Percentiles rank a stretch among this genome's conserved stretches.
These are phyloP conservation scores for Skeletonema marinoi DNA, from an alignment of 108 stramenopile genomes.

Conservation along the genomic window DNA sequence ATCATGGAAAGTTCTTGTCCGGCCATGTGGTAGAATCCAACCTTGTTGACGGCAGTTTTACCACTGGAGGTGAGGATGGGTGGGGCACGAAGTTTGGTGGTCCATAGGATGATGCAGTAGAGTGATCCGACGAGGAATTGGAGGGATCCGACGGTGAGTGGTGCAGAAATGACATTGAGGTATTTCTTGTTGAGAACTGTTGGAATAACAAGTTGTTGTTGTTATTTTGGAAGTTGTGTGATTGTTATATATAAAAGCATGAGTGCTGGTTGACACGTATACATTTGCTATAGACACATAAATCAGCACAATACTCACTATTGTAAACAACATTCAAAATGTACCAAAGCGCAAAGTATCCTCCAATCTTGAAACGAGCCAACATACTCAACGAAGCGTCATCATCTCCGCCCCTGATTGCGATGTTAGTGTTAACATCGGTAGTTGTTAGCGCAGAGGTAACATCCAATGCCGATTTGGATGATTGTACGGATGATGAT, in stretches of 20 bases:
- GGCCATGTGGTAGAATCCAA: constrained; percentile 85
- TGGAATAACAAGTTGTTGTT: too few relatives aligned
- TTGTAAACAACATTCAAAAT: constrained; percentile 97
- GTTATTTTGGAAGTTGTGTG: not conserved
- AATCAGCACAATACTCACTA: constrained; percentile 61
- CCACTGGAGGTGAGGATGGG: constrained; percentile 64
- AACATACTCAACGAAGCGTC: not conserved
- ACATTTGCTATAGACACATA: not conserved
- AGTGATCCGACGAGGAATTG: constrained; percentile 90
- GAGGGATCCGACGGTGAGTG: constrained; percentile 84
- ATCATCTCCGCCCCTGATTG: constrained; percentile 11
- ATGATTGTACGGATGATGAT: not conserved
- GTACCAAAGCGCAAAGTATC: constrained; percentile 95
- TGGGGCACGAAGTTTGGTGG: constrained; percentile 61
- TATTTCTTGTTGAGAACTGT: constrained; percentile 93
- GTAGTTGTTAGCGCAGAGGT: not conserved
- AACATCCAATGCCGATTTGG: not conserved
- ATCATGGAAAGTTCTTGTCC: constrained; percentile 87
- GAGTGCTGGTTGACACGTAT: too few relatives aligned
- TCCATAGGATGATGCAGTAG: constrained; percentile 80
- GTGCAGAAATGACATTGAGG: constrained; percentile 89
- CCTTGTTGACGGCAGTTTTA: constrained; percentile 44
- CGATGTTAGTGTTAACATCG: not conserved
- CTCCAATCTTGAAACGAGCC: constrained; percentile 65
- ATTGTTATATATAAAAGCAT: not conserved